Evolutionary conservation across 305 asterid genomes (phyloP), one percentile per base, ranked within the genome.

Genomic region (Fraxinus baroniana): DNA sequence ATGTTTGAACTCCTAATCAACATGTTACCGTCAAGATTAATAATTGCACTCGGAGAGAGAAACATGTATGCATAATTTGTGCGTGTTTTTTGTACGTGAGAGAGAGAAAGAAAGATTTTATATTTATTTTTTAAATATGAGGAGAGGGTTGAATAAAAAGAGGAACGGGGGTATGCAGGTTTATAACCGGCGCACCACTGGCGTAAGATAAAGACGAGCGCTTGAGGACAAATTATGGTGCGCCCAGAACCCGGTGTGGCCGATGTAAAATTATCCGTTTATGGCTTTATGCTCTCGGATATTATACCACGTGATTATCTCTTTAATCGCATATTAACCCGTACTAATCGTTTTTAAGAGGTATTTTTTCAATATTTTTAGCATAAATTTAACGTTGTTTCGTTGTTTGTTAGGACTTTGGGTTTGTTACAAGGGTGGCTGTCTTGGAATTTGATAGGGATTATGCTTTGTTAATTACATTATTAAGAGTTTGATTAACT

Each of bases 111-210:
- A 76, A 10, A 10, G 35, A 26, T 26, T 66, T 66, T 66, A 26
- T 66, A 26, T 68, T 44, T 22, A 66, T 10, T 28, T 66, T 66
- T 66, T 66, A 28, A 66, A 66, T 66, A 26, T 68, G 71, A 55
- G 49, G 79, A 18, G 22, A n/a, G 18, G 20, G 74, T 66, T 26
- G 3, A 30, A 74, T 32, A 46, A 36, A 30, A 72, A 26, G 24
- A 20, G 74, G n/a, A 66, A 26, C 8, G n/a, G 33, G 81, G 82
- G 83, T 83, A 77, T 78, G 86, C 84, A 74, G 86, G 86, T 62
- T 87, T 79, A 81, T 60, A 86, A 90, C 81, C 83, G 83, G 83
- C 80, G 88, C 90, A 85, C 84, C 55, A 78, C 86, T 83, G 81
- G 90, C 92, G 90, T 83, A 85, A 83, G 84, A 76, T 86, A 87